Base-by-base conservation (phyloP, 2,329 filamentous ascomycete genomes). In the Monosporascus sp. region DNA sequence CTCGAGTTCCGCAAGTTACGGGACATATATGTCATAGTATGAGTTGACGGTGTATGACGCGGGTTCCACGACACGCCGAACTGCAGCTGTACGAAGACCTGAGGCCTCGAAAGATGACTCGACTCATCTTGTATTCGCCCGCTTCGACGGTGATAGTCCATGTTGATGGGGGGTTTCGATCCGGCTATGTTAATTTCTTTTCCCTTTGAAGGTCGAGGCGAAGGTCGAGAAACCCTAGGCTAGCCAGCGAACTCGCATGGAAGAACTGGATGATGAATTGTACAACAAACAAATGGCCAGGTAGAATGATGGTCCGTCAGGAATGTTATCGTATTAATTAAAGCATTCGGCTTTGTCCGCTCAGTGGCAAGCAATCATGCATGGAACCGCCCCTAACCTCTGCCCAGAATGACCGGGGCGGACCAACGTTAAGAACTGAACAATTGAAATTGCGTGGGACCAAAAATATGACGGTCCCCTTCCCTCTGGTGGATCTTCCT, bases 21-120 rank as follows among this genome's bases (percentile, higher is more conserved):
- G 19, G 78, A 80, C 58, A 71, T 74, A 58, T 77, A 80, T 45
- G 75, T 75, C 55, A 78, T 55, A 27, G 73, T 72, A 55, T 76
- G 76, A 50, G 66, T 72, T 54, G 72, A 75, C 14, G 74, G 69
- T 14, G 72, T 55, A 52, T 75, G 70, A 40, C 71, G 72, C n/a
- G 70, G 69, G 26, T 72, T 71, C 72, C 75, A 79, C 1, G 78
- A 78, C 24, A 81, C 65, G 31, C 78, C 77, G 54, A 80, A 78
- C 60, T 79, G 78, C 54, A 81, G 65, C 52, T 78, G 74, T 9
- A 81, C 65, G 54, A 78, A 80, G 51, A 81, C 67, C 54, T 76
- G 74, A 27, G 74, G 75, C 27, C 68, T 69, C 24, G 65, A 62
- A 22, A 66, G 54, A 41, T 58, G 53, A 56, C 54, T 59, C 48